Base-by-base conservation (phyloP, 805 yeast genomes). In the Metschnikowia kunwiensis region DNA sequence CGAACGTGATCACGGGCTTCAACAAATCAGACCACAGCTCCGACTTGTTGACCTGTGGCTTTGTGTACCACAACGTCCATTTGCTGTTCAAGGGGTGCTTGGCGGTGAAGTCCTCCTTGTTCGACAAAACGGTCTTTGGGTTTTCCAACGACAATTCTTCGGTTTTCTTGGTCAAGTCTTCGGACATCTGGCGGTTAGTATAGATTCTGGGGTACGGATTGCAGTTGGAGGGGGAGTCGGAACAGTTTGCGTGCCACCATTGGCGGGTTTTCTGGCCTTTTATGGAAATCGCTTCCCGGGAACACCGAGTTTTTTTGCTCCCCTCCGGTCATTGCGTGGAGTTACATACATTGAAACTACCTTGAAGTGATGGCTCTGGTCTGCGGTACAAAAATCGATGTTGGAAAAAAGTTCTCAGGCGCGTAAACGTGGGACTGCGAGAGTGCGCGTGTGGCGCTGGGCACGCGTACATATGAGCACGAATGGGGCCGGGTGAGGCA, bases 11-110 rank as follows among this genome's bases (percentile, higher is more conserved):
- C 34, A 93, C 94, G 40, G 96, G 94, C 70, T 88, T 88, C 57
- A 93, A 75, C 49, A 88, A 75, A 57, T 89, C 95, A 37, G 86
- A 77, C 97, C 97, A 91, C 54, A 86, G 79, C 67, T 87, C 95
- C 49, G 70, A 70, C 48, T 71, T 73, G 57, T 80, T 84, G 43
- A 80, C 78, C 43, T 86, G 81, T 44, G 98, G 97, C 70, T 88
- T 88, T 42, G 95, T 86, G 75, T 87, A 93, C 98, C 98, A 91
- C 57, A 91, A 76, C 15, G 97, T 87, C 97, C 96, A 91, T 64
- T 77, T 78, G 57, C 82, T 76, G 66, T 86, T 82, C 54, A 91
- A 79, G 34, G 97, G 96, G 63, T 93, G 98, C 59, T 81, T 81
- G 42, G 81, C 84, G 42, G 74, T 75, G 63, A 85, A 82, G 48